Evolutionary conservation across 768 basidiomycete species (phyloP).

Genomic region (Russula vinacea): DNA sequence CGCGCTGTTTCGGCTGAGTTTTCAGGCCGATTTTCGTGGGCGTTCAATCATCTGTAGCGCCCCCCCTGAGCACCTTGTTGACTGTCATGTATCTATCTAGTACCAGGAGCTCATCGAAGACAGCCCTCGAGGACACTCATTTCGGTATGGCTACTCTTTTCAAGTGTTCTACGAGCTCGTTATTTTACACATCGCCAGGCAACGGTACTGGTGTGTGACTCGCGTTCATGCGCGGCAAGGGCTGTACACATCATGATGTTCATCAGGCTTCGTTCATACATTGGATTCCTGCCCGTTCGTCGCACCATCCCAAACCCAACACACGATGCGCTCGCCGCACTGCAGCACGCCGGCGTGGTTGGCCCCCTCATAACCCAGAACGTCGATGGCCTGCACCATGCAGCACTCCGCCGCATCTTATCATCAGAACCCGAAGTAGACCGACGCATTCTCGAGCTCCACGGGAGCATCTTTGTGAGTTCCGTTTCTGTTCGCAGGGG

Average conservation of each 20-base stretch:
- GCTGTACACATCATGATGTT: neutral
- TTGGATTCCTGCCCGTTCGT: constrained; percentile 87
- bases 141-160: constrained; percentile 49
- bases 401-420: constrained; percentile 56
- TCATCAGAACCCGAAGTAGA: constrained; percentile 39
- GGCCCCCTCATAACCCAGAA: constrained; percentile 77
- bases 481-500: neutral
- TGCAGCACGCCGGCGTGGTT: constrained; percentile 65
- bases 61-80: neutral
- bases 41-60: neutral
- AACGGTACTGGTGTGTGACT: constrained; percentile 71
- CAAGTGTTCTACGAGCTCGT: neutral
- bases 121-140: constrained; percentile 61
- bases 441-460: constrained; percentile 69
- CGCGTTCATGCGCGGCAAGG: neutral
- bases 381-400: constrained; percentile 93
- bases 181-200: constrained; percentile 42
- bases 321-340: constrained; percentile 81
- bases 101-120: constrained; percentile 82
- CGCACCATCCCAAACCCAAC: constrained; percentile 83
- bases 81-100: constrained; percentile 35
- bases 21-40: constrained; percentile 32
- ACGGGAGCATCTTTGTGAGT: constrained; percentile 80
- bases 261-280: constrained; percentile 62
- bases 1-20: neutral